Conservation (phyloP, 495 filamentous ascomycete species). For the Podospora didyma region DNA sequence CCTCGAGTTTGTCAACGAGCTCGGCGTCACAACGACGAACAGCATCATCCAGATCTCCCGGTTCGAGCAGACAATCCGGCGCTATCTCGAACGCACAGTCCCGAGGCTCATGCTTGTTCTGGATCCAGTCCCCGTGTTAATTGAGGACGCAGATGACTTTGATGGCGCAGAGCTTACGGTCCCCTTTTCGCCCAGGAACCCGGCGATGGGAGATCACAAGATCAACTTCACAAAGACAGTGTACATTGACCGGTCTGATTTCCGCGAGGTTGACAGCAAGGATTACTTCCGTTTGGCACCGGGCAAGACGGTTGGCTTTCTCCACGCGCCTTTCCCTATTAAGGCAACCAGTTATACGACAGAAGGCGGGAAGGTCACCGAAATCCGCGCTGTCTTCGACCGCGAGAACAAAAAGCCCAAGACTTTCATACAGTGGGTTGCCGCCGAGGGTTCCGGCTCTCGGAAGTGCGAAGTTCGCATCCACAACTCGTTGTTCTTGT, state of each 20-base stretch:
- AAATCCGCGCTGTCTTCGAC: constrained; percentile 63
- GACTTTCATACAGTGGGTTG: constrained; percentile 89
- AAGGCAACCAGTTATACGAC: constrained; percentile 72
- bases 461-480: constrained; percentile 73
- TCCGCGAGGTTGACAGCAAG: constrained; percentile 76
- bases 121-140: constrained; percentile 74
- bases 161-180: constrained; percentile 52
- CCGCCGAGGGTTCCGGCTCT: constrained; percentile 59
- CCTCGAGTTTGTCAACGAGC: constrained; percentile 79
- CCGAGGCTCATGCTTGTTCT: constrained; percentile 84
- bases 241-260: constrained; percentile 92
- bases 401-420: constrained; percentile 77
- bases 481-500: constrained; percentile 82
- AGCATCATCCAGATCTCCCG: constrained; percentile 67
- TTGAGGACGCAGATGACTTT: constrained; percentile 69
- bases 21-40: constrained; percentile 76
- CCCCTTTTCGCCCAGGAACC: constrained; percentile 74
- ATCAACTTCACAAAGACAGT: constrained; percentile 80
- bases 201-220: constrained; percentile 53
- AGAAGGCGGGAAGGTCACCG: constrained; percentile 67
- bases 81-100: constrained; percentile 77
- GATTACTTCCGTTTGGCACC: constrained; percentile 94
- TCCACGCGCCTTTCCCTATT: constrained; percentile 80
- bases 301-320: constrained; percentile 81
- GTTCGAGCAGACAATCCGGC: constrained; percentile 75